These are phyloP conservation scores for Acorus gramineus DNA, from an alignment of 106 monocot species.

Conservation along the genomic window DNA sequence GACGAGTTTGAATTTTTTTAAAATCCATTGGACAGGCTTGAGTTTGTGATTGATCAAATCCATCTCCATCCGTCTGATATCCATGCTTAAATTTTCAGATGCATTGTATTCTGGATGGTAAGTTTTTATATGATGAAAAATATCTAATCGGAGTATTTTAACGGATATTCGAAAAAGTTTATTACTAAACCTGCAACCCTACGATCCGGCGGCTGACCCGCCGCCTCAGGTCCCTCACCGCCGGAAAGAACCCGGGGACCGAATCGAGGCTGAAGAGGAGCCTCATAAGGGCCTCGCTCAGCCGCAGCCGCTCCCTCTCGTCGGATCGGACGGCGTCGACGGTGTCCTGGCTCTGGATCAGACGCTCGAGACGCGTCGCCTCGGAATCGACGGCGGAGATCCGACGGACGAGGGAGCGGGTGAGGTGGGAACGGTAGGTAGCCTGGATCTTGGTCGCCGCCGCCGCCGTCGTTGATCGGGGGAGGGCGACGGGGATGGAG, in stretches of 20 bases:
- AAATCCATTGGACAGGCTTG: too few species aligned
- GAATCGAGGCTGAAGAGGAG: slow-evolving; percentile 44
- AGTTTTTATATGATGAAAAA: too few species aligned
- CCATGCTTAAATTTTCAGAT: too few species aligned
- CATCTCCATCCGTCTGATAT: too few species aligned
- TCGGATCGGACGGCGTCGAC: slow-evolving; percentile 44
- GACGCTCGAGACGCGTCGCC: slow-evolving; percentile 22
- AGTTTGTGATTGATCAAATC: too few species aligned
- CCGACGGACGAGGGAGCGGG: slow-evolving; percentile 19
- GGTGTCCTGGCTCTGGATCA: slow-evolving; percentile 55
- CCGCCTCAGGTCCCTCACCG: slow-evolving; percentile 52
- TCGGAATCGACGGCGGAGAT: slow-evolving; percentile 26
- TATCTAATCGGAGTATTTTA: too few species aligned
- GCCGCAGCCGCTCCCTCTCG: slow-evolving; percentile 33
- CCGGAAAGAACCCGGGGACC: slow-evolving; percentile 43
- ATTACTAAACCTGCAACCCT: slow-evolving; percentile 9
- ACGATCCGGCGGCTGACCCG: slow-evolving; percentile 48
- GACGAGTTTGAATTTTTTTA: too few species aligned
- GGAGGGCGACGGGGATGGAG: slow-evolving; percentile 24
- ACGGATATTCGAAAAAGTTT: too few species aligned
- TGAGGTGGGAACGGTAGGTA: slow-evolving; percentile 38
- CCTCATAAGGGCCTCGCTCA: slow-evolving; percentile 56
- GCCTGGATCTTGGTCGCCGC: slow-evolving; percentile 55
- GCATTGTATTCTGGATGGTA: too few species aligned
- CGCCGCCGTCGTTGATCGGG: slow-evolving; percentile 4